Evolutionary conservation across 2,329 filamentous ascomycete genomes (phyloP).

Genomic region (Byssoonygena ceratinophila): DNA sequence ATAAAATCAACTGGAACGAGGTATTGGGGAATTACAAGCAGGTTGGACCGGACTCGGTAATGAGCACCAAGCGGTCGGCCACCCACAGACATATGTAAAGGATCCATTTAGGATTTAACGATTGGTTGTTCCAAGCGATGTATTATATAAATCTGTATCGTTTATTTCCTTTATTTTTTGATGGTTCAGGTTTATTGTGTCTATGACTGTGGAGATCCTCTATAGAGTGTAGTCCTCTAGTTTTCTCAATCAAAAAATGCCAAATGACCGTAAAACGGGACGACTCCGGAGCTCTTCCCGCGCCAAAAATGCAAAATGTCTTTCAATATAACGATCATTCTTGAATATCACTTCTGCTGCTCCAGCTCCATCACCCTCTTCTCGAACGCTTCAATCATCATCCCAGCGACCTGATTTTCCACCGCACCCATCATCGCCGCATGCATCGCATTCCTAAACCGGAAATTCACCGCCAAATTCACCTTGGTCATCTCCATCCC

Average conservation of each 20-base stretch:
- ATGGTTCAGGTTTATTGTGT: slow-evolving; percentile 1
- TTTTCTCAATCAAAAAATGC: neutral
- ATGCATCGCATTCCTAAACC: slow-evolving; percentile 83
- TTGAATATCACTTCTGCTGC: slow-evolving; percentile 20
- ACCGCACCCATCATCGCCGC: slow-evolving; percentile 68
- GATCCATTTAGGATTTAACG: neutral
- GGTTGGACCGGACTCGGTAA: slow-evolving; percentile 7
- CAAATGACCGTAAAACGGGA: neutral
- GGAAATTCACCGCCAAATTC: slow-evolving; percentile 63
- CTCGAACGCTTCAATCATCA: slow-evolving; percentile 54
- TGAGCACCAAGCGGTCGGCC: neutral
- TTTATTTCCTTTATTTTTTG: neutral
- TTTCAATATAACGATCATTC: neutral
- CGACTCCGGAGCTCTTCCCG: neutral
- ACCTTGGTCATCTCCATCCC: slow-evolving; percentile 54
- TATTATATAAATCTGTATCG: slow-evolving; percentile 10
- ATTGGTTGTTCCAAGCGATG: slow-evolving; percentile 7
- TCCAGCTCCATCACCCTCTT: slow-evolving; percentile 56
- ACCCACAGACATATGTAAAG: neutral
- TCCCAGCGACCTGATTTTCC: slow-evolving; percentile 57
- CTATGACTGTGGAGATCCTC: neutral
- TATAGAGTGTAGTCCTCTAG: slow-evolving; percentile 3
- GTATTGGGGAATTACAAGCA: slow-evolving; percentile 44
- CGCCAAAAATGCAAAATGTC: neutral
- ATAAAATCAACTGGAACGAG: slow-evolving; percentile 70